Base-by-base conservation (phyloP, 495 filamentous ascomycete species). In the Penicillium paradoxum region DNA sequence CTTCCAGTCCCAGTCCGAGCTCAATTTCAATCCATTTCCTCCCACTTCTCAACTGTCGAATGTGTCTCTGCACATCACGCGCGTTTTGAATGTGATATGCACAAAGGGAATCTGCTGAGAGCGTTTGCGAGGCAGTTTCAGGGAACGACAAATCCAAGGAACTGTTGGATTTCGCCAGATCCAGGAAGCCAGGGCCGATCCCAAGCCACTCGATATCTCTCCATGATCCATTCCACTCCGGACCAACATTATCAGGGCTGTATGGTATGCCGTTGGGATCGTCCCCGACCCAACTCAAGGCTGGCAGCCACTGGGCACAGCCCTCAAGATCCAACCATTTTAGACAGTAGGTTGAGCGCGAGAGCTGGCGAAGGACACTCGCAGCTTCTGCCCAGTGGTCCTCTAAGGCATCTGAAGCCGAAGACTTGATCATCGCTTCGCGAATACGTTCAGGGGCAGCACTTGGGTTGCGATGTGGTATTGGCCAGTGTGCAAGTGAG, bases 281-380 rank as follows among this genome's bases (percentile, higher is more conserved):
- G 13, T 45, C 49, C 2, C 66, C 73, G 2, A 65, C 65, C 69
- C 74, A 80, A 11, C 58, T 67, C n/a, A 95, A 66, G 1, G 87
- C 87, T 4, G 70, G 66, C 27, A 81, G 62, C 91, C 91, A 96
- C 14, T 78, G 74, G 0, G 66, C 68, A 65, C 90, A 96, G 14
- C 89, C 90, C 52, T 87, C 87, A 13, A 96, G 69, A 62, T 93
- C 89, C 0, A 96, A 77, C 69, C 84, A 91, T 64, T 88, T 80
- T 2, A 96, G 74, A 40, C 82, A 79, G 61, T 90, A 89, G 1
- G 87, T 79, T 11, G 69, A 72, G 22, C 74, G 74, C 47, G 85
- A 86, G 0, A 96, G 73, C 11, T 80, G 78, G n/a, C 84, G 79
- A 2, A 95, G 69, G 3, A 93, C 70, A 34, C 75, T 69, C 1